Base-by-base conservation (phyloP, 805 yeast genomes). In the Lachancea lanzarotensis region DNA sequence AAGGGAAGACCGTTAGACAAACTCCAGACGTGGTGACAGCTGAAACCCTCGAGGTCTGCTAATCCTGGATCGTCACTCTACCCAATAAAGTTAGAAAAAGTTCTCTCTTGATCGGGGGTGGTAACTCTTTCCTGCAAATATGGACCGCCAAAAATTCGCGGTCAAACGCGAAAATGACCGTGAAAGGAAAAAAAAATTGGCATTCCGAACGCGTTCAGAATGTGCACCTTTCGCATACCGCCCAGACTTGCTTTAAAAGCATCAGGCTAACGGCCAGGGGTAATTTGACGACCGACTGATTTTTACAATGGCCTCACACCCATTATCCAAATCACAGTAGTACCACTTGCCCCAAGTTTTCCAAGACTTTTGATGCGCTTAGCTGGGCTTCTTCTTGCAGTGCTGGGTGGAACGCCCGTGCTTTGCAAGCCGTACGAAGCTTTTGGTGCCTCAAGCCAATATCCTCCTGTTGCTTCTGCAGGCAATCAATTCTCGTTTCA, bases 401-500 rank as follows among this genome's bases (percentile, higher is more conserved):
- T 22, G 15, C 18, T 38, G 12, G 22, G 42, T 8, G 13, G 43
- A 19, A 31, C 37, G n/a, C 26, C 31, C 15, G 45, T 25, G 17
- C 26, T 34, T 12, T 45, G 45, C 17, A 30, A 47, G 27, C 65
- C 65, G 6, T 60, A 59, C 42, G 67, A 63, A 45, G 66, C 66
- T 19, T 63, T 57, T 33, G 59, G 66, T 8, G 46, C 60, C 2
- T 66, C 75, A 51, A 79, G 80, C 59, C 98, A 91, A 66, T 72
- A 81, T 18, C 98, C 98, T 4, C 83, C 88, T 29, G 86, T 93
- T 12, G 98, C 95, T 3, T 73, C 95, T 46, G 76, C 79, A 13
- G 77, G 77, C 47, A 71, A 77, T 53, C 53, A 60, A 2, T 91
- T 82, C 65, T 53, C 68, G 16, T 91, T 86, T 65, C 73, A 81